Evolutionary conservation across 1,139 yeast genomes (phyloP).

Genomic region (Yarrowia galli): DNA sequence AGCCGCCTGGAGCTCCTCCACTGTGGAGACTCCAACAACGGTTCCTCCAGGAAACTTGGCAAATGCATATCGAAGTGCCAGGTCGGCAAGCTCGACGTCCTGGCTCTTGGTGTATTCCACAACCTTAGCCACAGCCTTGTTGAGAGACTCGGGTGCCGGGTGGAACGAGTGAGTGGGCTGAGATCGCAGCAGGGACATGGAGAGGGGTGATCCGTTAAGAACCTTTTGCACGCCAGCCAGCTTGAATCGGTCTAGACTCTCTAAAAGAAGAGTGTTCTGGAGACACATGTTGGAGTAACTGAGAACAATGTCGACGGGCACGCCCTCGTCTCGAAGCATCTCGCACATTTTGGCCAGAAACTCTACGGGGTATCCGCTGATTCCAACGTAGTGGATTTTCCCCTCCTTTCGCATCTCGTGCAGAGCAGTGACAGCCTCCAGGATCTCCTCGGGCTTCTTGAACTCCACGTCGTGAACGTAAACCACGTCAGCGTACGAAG

Average conservation of each 20-base stretch:
- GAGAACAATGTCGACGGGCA: constrained; percentile 72
- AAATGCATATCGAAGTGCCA: constrained; percentile 80
- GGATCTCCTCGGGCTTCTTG: constrained; percentile 61
- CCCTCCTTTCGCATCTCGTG: constrained; percentile 69
- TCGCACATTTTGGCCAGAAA: constrained; percentile 57
- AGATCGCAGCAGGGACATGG: constrained; percentile 83
- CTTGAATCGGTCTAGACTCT: constrained; percentile 60
- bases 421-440: constrained; percentile 70
- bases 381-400: constrained; percentile 68
- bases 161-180: constrained; percentile 77
- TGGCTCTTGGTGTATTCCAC: constrained; percentile 57
- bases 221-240: constrained; percentile 63
- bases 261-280: constrained; percentile 69
- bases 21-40: constrained; percentile 74
- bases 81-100: constrained; percentile 72
- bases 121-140: constrained; percentile 60
- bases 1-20: constrained; percentile 69
- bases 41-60: constrained; percentile 60
- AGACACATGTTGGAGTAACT: constrained; percentile 85
- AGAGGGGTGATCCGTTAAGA: constrained; percentile 82
- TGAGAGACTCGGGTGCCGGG: constrained; percentile 74
- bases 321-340: constrained; percentile 52
- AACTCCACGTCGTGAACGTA: constrained; percentile 92
- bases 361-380: constrained; percentile 87
- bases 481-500: constrained; percentile 76